Conservation (phyloP, 1,139 yeast species). For the Candida sojae region DNA sequence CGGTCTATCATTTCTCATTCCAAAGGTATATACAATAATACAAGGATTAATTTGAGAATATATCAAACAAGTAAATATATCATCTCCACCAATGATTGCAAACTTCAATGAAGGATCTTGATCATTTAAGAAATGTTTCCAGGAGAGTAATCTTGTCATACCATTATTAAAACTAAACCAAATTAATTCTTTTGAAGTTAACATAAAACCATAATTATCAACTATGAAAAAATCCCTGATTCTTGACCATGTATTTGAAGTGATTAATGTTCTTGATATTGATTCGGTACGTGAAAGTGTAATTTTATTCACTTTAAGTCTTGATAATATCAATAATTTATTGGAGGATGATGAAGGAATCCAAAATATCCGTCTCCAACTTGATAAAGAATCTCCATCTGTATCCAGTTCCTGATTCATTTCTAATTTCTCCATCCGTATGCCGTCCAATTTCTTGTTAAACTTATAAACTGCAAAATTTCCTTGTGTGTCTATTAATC, state of each 20-base stretch:
- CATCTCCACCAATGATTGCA: conserved; percentile 19
- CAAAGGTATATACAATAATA: conserved; percentile 46
- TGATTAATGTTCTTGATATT: conserved; percentile 34
- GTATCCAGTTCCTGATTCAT: conserved; percentile 21
- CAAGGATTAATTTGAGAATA: conserved; percentile 46
- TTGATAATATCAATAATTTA: conserved; percentile 40
- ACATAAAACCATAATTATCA: conserved; percentile 35
- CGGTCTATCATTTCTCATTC: conserved; percentile 37
- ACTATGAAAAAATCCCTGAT: conserved; percentile 46
- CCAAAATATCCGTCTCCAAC: conserved; percentile 58
- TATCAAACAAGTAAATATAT: conserved; percentile 32
- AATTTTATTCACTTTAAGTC: conserved; percentile 44
- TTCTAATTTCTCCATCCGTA: background rate
- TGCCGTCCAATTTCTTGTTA: conserved; percentile 7
- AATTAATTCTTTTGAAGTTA: conserved; percentile 65
- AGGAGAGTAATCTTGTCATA: conserved; percentile 51
- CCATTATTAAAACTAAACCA: conserved; percentile 35
- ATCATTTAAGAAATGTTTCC: conserved; percentile 67
- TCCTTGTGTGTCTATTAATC: conserved; percentile 54
- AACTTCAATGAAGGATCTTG: conserved; percentile 58
- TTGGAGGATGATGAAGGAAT: conserved; percentile 20
- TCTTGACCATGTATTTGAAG: conserved; percentile 60
- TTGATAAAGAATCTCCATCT: conserved; percentile 54
- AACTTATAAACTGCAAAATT: conserved; percentile 47
- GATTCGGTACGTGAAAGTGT: conserved; percentile 19